Evolutionary conservation across 768 basidiomycete genomes (phyloP).

Genomic region (Nidularia pulvinata): DNA sequence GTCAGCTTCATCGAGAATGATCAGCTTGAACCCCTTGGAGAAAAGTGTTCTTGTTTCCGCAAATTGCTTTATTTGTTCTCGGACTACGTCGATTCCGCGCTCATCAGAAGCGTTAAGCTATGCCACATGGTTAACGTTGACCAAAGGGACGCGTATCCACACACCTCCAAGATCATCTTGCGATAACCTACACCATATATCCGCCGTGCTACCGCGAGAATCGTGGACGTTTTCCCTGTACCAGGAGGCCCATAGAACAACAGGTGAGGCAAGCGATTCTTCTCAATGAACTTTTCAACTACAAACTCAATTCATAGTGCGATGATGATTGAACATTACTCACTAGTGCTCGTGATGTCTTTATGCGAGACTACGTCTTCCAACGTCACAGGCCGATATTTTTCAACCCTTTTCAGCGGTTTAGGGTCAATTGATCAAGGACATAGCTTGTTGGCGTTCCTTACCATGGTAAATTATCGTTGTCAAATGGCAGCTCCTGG

Average conservation of each 20-base stretch:
- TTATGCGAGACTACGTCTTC: conserved; percentile 97
- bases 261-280: conserved; percentile 91
- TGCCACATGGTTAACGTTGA: not conserved
- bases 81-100: conserved; percentile 97
- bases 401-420: conserved; percentile 87
- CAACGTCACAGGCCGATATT: conserved; percentile 90
- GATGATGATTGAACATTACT: conserved; percentile 18
- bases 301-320: conserved; percentile 5
- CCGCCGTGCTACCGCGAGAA: conserved; percentile 91
- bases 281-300: conserved; percentile 98
- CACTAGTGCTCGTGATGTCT: conserved; percentile 94
- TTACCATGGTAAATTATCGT: conserved; percentile 87
- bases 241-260: conserved; percentile 98
- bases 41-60: conserved; percentile 93
- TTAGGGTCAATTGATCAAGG: not conserved
- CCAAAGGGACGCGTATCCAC: conserved; percentile 9
- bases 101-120: conserved; percentile 98
- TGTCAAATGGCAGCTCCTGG: conserved; percentile 33
- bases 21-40: conserved; percentile 95
- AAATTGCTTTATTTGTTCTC: conserved; percentile 99
- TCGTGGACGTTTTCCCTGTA: conserved; percentile 98
- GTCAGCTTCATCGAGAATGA: conserved; percentile 99
- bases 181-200: conserved; percentile 88
- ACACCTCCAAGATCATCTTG: conserved; percentile 94
- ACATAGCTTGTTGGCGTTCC: conserved; percentile 14